Base-by-base conservation (phyloP, 2,329 filamentous ascomycete genomes). In the Exophiala bonariae region DNA sequence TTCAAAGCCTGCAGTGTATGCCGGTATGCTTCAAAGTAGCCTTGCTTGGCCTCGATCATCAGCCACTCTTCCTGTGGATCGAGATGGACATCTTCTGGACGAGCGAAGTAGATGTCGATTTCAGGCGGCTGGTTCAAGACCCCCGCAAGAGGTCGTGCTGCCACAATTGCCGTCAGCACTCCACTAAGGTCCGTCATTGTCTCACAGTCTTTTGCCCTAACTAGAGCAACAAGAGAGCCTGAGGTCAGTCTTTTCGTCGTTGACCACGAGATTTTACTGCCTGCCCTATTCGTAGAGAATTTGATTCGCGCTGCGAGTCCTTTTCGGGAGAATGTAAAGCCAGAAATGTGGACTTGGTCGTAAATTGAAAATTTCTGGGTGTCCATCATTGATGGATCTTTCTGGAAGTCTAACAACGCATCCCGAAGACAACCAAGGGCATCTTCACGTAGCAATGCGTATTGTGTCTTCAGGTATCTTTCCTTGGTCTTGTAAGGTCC, bases 1-100 rank as follows among this genome's bases (percentile, higher is more conserved):
- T 96, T 89, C 2, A 96, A 67, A 0, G 86, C 85, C 11, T 80
- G 71, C 62, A 96, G 74, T 0, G 83, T 85, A 62, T 95, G 82
- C 0, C 87, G 78, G 30, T 81, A 76, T 0, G 87, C 81, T 64
- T 96, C 91, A 54, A 82, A 96, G 62, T 90, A 95, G 1, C 86
- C 84, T 0, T 67, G 66, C 3, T 83, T 78, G 1, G 86, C 78
- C 61, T 96, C 89, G 0, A 96, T 70, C 87, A 96, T 95, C 9
- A 91, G 66, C 64, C 83, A 84, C 57, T 86, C 82, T 26, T 78
- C 66, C 13, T 78, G 76, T 0, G 89, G 82, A 59, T 96, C 86
- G 39, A 95, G 73, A 16, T 80, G 72, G 0, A 83, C 71, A 18
- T 90, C 79, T 2, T 80, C 69, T 0, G 73, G 59, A 6, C 77